Percentiles rank a stretch among this genome's conserved stretches.
Evolutionary conservation across 2,329 filamentous ascomycete genomes (phyloP).

Genomic region (Fusarium torulosum): DNA sequence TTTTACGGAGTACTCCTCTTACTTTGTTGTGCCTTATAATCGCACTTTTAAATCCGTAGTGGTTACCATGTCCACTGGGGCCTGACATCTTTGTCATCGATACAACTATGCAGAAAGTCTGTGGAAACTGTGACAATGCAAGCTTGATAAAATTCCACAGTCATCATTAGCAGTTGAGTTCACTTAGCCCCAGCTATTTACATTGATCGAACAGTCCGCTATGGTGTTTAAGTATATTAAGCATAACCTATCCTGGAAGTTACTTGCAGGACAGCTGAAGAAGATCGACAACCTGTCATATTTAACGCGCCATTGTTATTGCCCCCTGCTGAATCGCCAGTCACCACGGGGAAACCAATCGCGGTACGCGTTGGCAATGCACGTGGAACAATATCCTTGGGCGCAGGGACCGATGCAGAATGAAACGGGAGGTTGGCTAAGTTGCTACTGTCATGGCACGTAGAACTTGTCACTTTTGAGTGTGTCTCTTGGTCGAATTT

Average conservation of each 20-base stretch:
- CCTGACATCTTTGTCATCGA: too few species aligned
- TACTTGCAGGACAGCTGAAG: not conserved
- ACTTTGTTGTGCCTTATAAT: not conserved
- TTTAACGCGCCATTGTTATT: not conserved
- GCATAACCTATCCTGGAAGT: not conserved
- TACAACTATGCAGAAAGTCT: too few species aligned
- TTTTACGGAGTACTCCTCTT: not conserved
- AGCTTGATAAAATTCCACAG: too few species aligned
- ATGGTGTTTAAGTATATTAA: not conserved
- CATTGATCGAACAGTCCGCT: not conserved
- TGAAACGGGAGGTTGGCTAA: not conserved
- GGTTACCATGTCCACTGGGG: too few species aligned
- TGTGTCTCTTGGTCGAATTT: not conserved
- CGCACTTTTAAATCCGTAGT: too few species aligned
- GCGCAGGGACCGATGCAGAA: not conserved
- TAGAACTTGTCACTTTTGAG: not conserved
- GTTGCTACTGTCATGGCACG: too few species aligned
- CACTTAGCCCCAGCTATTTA: too few species aligned
- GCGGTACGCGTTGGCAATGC: not conserved
- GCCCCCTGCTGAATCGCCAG: not conserved
- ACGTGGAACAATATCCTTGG: constrained; percentile 1
- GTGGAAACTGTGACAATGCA: too few species aligned
- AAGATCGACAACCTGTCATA: not conserved
- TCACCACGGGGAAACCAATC: not conserved
- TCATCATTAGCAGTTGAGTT: too few species aligned